phyloP scores from a whole-genome alignment of 768 basidiomycete genomes.

The Russula sp. region DNA sequence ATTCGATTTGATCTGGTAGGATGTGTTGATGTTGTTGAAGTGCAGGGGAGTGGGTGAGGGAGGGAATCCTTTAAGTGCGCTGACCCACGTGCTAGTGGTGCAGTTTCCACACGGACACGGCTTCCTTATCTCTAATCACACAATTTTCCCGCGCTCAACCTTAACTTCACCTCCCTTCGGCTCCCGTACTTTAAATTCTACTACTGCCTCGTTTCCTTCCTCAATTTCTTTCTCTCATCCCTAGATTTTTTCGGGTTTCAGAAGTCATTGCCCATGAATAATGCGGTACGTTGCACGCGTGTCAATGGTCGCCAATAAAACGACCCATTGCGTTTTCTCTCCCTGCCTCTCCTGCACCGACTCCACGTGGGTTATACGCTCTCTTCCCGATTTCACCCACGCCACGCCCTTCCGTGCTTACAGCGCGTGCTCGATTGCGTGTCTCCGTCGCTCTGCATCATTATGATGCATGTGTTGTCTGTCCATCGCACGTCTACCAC shows the following conservation, averaged over 20 bases:
- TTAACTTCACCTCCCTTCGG: no score
- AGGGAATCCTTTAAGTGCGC: not conserved
- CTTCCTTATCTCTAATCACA: no score
- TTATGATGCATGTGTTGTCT: slow-evolving; percentile 1
- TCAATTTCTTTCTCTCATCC: no score
- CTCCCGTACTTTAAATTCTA: not conserved
- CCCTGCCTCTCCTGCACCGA: not conserved
- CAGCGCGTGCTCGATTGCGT: not conserved
- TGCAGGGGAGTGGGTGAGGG: not conserved
- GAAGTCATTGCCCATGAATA: no score
- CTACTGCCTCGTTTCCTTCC: no score
- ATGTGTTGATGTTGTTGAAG: not conserved
- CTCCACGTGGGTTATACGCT: not conserved
- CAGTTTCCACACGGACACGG: not conserved
- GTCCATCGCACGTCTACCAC: not conserved
- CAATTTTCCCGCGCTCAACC: no score
- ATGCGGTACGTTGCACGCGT: not conserved
- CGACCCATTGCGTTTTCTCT: not conserved
- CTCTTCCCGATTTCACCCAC: not conserved
- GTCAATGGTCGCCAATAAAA: not conserved
- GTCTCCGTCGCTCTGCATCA: not conserved
- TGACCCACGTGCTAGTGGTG: slow-evolving; percentile 5
- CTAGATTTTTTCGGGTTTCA: no score
- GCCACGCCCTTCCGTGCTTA: not conserved
- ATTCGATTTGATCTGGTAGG: slow-evolving; percentile 2